Conservation (phyloP, 2,329 filamentous ascomycete genomes). For the Beauveria sp. region DNA sequence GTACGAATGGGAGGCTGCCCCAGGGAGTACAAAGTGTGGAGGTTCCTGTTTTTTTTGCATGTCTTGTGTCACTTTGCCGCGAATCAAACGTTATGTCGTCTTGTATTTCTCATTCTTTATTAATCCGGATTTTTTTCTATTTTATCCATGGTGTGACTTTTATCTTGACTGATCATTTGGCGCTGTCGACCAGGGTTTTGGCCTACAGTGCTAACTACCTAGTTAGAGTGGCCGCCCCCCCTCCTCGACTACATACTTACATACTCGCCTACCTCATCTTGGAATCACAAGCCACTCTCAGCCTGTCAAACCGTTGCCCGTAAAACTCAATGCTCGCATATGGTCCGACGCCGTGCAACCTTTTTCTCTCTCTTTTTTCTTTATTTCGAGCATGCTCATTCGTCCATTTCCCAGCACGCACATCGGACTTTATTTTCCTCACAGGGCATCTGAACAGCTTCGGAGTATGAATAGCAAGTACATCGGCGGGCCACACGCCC, state of each 20-base stretch:
- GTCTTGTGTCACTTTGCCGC: background rate
- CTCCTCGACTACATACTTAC: background rate
- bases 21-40: background rate
- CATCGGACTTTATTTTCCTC: background rate
- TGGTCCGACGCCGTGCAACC: background rate
- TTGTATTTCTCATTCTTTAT: background rate
- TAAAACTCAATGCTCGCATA: background rate
- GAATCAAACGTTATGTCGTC: background rate
- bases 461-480: background rate
- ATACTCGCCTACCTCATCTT: background rate
- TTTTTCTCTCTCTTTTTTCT: background rate
- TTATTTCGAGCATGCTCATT: background rate
- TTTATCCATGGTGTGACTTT: background rate
- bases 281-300: background rate
- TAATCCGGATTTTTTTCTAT: no score
- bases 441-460: background rate
- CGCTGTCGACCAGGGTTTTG: background rate
- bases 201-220: background rate
- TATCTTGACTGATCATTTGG: background rate
- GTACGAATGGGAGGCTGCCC: background rate
- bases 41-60: background rate
- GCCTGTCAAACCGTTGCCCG: background rate
- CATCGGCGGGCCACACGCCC: background rate
- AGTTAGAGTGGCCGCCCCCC: no score
- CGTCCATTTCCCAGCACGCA: background rate